These are phyloP conservation scores for Peterozyma toletana DNA, from an alignment of 805 yeast species.

Conservation along the genomic window DNA sequence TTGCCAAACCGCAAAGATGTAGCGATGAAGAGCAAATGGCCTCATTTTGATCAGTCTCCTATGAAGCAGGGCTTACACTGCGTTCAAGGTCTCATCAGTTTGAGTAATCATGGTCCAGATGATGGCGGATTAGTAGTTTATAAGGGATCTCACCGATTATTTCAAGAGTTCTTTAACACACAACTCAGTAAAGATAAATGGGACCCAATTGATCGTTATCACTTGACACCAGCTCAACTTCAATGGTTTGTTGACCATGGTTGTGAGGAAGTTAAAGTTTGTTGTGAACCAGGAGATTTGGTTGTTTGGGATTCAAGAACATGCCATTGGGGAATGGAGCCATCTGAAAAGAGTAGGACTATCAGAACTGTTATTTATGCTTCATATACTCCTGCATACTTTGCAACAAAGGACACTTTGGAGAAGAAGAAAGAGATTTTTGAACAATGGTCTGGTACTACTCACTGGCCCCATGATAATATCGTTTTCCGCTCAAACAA, in stretches of 20 bases:
- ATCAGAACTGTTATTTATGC: constrained; percentile 23
- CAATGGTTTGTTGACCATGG: constrained; percentile 20
- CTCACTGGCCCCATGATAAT: constrained; percentile 26
- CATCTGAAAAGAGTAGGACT: constrained; percentile 14
- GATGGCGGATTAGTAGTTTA: constrained; percentile 26
- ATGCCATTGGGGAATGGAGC: constrained; percentile 23
- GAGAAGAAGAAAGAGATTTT: constrained; percentile 15
- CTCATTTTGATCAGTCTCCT: constrained; percentile 28
- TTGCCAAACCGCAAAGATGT: constrained; percentile 18
- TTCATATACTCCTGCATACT: constrained; percentile 23
- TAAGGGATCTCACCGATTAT: constrained; percentile 15
- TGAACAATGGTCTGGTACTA: constrained; percentile 18
- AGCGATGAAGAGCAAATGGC: constrained; percentile 17
- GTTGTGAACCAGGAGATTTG: constrained; percentile 26
- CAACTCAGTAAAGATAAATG: constrained; percentile 14
- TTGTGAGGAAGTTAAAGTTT: constrained; percentile 19
- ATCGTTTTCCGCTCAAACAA: constrained; percentile 11
- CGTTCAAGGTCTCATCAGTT: constrained; percentile 25
- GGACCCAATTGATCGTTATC: constrained; percentile 14
- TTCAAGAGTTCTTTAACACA: constrained; percentile 19
- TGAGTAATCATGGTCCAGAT: constrained; percentile 18
- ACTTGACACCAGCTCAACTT: constrained; percentile 14
- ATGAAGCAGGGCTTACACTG: constrained; percentile 21
- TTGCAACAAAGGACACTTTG: constrained; percentile 21
- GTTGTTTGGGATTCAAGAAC: constrained; percentile 28